phyloP scores from a whole-genome alignment of 768 basidiomycete genomes.

The Atractiella rhizophila region DNA sequence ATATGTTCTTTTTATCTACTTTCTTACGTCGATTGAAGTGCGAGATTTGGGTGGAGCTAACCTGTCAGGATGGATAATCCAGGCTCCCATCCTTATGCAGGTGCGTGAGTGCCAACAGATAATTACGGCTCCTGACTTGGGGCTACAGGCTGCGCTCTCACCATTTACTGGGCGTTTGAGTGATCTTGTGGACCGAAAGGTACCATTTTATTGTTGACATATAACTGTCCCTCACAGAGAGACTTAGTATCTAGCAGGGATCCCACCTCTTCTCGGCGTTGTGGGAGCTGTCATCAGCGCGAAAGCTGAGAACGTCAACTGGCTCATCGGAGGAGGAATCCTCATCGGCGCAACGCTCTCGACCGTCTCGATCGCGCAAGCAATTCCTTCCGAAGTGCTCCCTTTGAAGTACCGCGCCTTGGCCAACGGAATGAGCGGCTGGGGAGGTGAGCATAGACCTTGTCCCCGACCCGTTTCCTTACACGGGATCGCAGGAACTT shows the following conservation, averaged over 20 bases:
- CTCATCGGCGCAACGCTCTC: conserved; percentile 5
- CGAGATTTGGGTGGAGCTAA: no score
- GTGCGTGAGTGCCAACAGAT: no score
- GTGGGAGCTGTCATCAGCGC: conserved; percentile 4
- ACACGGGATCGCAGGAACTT: neutral
- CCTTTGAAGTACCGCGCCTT: conserved; percentile 6
- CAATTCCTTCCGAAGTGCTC: conserved; percentile 6
- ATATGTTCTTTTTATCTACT: no score
- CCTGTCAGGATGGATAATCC: conserved; percentile 7
- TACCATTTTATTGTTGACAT: conserved; percentile 4
- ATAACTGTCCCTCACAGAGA: conserved; percentile 5
- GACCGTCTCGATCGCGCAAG: conserved; percentile 7
- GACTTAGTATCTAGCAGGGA: conserved; percentile 5
- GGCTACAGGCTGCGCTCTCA: conserved; percentile 6
- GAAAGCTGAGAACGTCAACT: conserved; percentile 1
- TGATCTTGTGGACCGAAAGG: conserved; percentile 4
- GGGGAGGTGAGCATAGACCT: conserved; percentile 1
- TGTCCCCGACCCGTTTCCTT: neutral
- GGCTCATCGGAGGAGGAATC: conserved; percentile 6
- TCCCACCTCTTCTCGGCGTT: conserved; percentile 7
- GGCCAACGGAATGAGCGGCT: conserved; percentile 5
- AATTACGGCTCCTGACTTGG: no score
- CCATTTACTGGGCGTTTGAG: conserved; percentile 6
- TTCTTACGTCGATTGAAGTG: no score
- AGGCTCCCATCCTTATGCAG: conserved; percentile 8